A percentile compares a stretch with the other conserved stretches of the same genome.
Conservation (phyloP, 176 grass and related monocot species). For the Musa acuminata region DNA sequence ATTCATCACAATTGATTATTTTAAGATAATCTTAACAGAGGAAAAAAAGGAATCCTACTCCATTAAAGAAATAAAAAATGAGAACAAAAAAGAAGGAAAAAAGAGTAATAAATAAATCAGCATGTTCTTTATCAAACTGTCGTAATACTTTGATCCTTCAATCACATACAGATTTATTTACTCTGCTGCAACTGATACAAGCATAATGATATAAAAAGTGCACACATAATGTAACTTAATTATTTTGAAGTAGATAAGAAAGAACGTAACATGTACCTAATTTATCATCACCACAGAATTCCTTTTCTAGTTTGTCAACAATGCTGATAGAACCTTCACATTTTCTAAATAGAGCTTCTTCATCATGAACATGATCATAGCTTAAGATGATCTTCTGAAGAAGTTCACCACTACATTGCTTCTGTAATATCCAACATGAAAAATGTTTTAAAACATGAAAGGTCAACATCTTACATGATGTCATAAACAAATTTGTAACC, state of each 20-base stretch:
- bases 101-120: no score
- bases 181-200: background rate
- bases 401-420: constrained; percentile 38
- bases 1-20: no score
- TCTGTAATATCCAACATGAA: constrained; percentile 36
- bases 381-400: constrained; percentile 61
- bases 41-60: no score
- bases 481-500: background rate
- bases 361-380: constrained; percentile 63
- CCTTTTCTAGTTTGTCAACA: constrained; percentile 68
- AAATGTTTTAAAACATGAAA: background rate
- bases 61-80: no score
- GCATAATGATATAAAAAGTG: background rate
- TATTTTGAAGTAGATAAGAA: background rate
- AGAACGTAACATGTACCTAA: constrained; percentile 41
- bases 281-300: constrained; percentile 34
- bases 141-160: background rate
- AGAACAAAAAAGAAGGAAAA: no score
- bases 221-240: background rate
- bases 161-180: background rate
- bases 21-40: no score
- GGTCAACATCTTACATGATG: background rate
- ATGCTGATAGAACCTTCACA: constrained; percentile 56
- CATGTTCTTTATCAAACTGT: no score
- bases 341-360: constrained; percentile 47